Percentiles rank a stretch among this genome's conserved stretches.
Evolutionary conservation across 371 early-diverging fungal genomes (phyloP).

Genomic region (Vairimorpha ceranae): DNA sequence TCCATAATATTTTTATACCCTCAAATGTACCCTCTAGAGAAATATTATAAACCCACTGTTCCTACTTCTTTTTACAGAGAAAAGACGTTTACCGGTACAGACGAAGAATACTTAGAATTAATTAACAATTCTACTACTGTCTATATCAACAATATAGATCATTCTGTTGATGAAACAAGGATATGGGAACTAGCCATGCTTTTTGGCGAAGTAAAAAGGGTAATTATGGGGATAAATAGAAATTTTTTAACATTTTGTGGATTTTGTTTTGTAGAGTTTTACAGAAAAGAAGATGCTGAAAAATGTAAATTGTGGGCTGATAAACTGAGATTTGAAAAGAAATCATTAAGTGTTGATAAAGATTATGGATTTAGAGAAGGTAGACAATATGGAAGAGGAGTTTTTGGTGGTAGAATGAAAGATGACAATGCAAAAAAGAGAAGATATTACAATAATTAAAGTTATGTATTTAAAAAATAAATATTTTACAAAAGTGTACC

Average conservation of each 20-base stretch:
- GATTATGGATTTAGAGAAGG: constrained; percentile 62
- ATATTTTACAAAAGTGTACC: neutral
- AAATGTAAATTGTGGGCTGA: constrained; percentile 39
- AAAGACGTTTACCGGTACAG: constrained; percentile 52
- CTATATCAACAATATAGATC: constrained; percentile 56
- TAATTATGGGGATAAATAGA: constrained; percentile 63
- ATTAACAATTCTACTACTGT: constrained; percentile 51
- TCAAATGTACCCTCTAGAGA: neutral
- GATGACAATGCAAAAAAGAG: constrained; percentile 37
- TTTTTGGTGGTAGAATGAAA: constrained; percentile 51
- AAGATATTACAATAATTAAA: constrained; percentile 8
- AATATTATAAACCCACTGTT: neutral
- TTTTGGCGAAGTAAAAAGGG: constrained; percentile 53
- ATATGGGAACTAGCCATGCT: constrained; percentile 58
- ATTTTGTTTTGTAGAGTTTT: constrained; percentile 62
- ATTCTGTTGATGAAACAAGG: constrained; percentile 48
- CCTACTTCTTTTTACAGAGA: constrained; percentile 40
- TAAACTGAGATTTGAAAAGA: constrained; percentile 43
- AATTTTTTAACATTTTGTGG: constrained; percentile 54
- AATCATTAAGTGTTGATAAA: constrained; percentile 56
- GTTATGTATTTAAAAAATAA: neutral
- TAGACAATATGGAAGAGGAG: constrained; percentile 63
- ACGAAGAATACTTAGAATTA: constrained; percentile 58
- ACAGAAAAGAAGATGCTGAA: constrained; percentile 25
- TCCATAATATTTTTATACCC: neutral